Base-by-base conservation (phyloP, 176 grass and related monocot species). In the Ensete glaucum region DNA sequence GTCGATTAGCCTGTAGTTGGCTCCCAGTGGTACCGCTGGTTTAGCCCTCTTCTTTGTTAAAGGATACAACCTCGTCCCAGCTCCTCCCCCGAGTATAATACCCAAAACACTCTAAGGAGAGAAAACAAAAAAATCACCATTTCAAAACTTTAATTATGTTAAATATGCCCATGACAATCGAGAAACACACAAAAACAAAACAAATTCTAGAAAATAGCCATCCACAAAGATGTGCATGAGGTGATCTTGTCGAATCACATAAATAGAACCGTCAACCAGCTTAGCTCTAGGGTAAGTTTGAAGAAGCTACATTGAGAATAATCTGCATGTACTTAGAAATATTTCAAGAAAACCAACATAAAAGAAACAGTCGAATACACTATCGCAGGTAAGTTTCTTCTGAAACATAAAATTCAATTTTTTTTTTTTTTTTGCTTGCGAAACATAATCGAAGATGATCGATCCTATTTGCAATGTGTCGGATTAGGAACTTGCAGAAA, bases 31-130 rank as follows among this genome's bases (percentile, higher is more conserved):
- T 62, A 99, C 96, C 0, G 96, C 96, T 1, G 96, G 91, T 75
- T 99, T 99, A 7, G 91, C 96, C 34, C 96, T 86, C 83, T 99
- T 99, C 88, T 99, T 99, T 0, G 96, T 99, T 59, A 99, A 76
- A 1, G 96, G 96, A 76, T 99, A 99, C 56, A 99, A 57, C 64
- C 96, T 87, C 16, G 96, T 95, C 16, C 96, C 96, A 13, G 96
- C 96, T 4, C 96, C 96, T 21, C 96, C 91, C 8, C 96, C 96
- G 10, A 99, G 88, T 80, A 99, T 99, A 63, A 99, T 99, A 22
- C 96, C 96, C 70, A 99, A 77, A 85, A 99, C 96, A 86, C 96
- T 99, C 96, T 99, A 64, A 70, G 72, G 4, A 8, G 48, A 79
- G 16, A 67, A 62, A 80, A 8, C n/a, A 73, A 69, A n/a, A 64